Base-by-base conservation (phyloP, 169 alveolate genomes). In the Plasmodium chabaudi region DNA sequence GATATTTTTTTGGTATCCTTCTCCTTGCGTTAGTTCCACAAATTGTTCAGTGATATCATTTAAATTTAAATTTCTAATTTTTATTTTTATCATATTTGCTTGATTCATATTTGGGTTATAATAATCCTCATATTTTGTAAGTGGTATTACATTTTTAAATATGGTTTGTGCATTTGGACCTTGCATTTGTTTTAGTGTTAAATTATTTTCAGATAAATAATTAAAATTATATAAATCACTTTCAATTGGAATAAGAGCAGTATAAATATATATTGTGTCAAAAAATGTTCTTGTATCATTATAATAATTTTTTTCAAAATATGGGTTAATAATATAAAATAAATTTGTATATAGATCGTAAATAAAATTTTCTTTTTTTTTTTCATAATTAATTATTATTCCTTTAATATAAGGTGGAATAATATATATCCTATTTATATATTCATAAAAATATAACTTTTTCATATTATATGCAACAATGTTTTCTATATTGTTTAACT, bases 361-460 rank as follows among this genome's bases (percentile, higher is more conserved):
- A 34, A 57, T 19, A 15, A 86, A 23, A 23, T 69, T 15, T 15
- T 53, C 86, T 39, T 72, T 69, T 17, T 69, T 51, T 49, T 27
- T 70, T 68, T 86, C 91, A 15, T 47, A 19, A 7, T 63, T 57
- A 12, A 86, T 23, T 17, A 69, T 39, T 56, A 86, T 70, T 1
- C 91, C 91, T 65, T 70, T 86, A 19, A 34, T 60, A 64, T 86
- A 86, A 19, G 91, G 91, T 1, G 91, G 91, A 53, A 86, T 86
- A 19, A 84, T 17, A 64, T 84, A 64, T 23, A 17, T 68, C 21
- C 69, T 57, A 1, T 84, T 13, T 25, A 17, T 59, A 72, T 42
- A 63, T 63, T 86, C 87, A 19, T 44, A 51, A n/a, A 12, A 19
- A 47, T 69, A 72, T 56, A 86, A 0, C 12, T 56, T 2, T 17